phyloP scores from a whole-genome alignment of 2,329 filamentous ascomycete species.

The Ophiocordyceps camponoti-saundersi region DNA sequence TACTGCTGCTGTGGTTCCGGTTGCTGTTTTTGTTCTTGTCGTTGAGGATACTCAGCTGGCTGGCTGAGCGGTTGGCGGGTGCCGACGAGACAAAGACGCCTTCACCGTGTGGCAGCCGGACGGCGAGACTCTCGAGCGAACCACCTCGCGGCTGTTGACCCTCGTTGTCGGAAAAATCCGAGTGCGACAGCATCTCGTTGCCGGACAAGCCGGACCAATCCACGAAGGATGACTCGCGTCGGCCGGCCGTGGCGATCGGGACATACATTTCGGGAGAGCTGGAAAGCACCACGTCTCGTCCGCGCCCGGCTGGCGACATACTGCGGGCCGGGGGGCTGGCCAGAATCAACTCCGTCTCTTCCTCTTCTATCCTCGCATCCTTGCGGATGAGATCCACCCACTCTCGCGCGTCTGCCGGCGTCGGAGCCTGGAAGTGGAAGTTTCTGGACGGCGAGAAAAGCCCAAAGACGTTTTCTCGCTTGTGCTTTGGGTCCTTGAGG shows the following conservation, averaged over 20 bases:
- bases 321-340: conserved; percentile 44
- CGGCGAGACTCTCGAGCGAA: conserved; percentile 32
- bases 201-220: conserved; percentile 48
- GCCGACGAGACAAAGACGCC: conserved; percentile 7
- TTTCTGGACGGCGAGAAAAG: conserved; percentile 84
- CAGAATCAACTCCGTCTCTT: conserved; percentile 69
- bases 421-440: conserved; percentile 70
- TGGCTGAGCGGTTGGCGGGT: conserved; percentile 33
- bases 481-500: conserved; percentile 77
- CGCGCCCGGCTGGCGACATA: conserved; percentile 13
- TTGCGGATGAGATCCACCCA: conserved; percentile 74
- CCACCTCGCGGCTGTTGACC: conserved; percentile 28
- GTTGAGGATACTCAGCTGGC: conserved; percentile 39
- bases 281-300: conserved; percentile 19
- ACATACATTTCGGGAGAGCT: conserved; percentile 44
- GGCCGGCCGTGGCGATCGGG: conserved; percentile 13
- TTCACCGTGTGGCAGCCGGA: conserved; percentile 10
- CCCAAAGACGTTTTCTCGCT: conserved; percentile 74
- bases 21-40: conserved; percentile 1
- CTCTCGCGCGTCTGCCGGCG: conserved; percentile 57
- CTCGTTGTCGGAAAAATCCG: conserved; percentile 68
- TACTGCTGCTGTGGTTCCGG: conserved; percentile 2
- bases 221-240: conserved; percentile 42
- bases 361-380: conserved; percentile 72
- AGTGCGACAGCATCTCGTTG: conserved; percentile 60